Conservation (phyloP, 225 moss, liverwort and hornwort genomes). For the Bryum argenteum region DNA sequence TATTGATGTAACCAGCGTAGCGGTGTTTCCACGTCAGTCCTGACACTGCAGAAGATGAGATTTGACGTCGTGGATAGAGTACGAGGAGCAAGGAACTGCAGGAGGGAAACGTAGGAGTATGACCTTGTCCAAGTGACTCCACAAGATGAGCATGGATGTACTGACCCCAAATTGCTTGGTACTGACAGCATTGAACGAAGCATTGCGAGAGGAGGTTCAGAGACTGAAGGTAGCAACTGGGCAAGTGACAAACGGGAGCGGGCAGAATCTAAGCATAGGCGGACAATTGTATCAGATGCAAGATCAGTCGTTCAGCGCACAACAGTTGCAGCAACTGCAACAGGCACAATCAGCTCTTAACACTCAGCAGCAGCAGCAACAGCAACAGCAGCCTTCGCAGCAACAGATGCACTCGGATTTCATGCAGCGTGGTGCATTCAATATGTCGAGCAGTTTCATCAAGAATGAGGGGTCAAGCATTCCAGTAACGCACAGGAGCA, state of each 20-base stretch:
- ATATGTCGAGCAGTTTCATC: conserved; percentile 50
- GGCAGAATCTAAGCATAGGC: conserved; percentile 59
- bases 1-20: not conserved
- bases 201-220: conserved; percentile 80
- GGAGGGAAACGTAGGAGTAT: not conserved
- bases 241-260: conserved; percentile 63
- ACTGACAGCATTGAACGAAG: conserved; percentile 72
- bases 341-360: conserved; percentile 63
- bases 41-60: not conserved
- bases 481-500: conserved; percentile 37
- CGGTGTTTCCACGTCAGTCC: too few relatives aligned
- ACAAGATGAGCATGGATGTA: not conserved
- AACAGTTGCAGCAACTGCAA: conserved; percentile 70
- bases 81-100: not conserved
- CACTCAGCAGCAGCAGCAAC: conserved; percentile 37
- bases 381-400: conserved; percentile 58
- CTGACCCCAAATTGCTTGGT: conserved; percentile 23
- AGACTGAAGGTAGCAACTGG: conserved; percentile 73
- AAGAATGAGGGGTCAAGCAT: conserved; percentile 56
- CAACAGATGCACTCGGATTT: conserved; percentile 68
- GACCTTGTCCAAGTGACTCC: not conserved
- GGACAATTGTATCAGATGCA: conserved; percentile 74
- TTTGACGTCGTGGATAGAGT: not conserved
- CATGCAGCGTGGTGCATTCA: conserved; percentile 70
- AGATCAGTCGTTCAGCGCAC: conserved; percentile 54